Percentiles rank a stretch among this genome's conserved stretches.
Evolutionary conservation across 495 filamentous ascomycete species (phyloP).

Genomic region (Aspergillus incahuasiensis): DNA sequence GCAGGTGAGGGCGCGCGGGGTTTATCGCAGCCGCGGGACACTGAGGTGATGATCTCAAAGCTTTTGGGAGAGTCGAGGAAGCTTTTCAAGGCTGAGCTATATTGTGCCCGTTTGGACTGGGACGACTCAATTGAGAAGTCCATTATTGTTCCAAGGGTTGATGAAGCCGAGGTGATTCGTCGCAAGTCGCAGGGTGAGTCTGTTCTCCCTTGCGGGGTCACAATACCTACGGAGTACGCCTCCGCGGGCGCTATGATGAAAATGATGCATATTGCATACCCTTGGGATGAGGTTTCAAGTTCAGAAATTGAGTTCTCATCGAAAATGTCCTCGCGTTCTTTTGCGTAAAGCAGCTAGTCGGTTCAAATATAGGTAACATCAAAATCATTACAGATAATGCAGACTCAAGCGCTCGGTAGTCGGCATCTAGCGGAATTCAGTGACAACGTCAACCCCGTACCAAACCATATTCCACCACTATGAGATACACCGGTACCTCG

Average conservation of each 20-base stretch:
- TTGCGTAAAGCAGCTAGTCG: no score
- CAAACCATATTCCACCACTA: no score
- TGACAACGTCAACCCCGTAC: no score
- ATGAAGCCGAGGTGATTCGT: neutral
- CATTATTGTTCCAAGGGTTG: no score
- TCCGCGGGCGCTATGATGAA: neutral
- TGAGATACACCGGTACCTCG: neutral
- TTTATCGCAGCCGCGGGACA: conserved; percentile 25
- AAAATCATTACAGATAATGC: neutral
- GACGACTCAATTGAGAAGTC: conserved; percentile 44
- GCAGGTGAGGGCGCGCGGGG: conserved; percentile 19
- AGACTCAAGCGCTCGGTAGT: no score
- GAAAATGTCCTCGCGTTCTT: no score
- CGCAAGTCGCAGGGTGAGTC: neutral
- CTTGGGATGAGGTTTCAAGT: neutral
- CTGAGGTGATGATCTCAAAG: conserved; percentile 57
- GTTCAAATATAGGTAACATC: neutral
- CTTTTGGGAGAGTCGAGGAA: conserved; percentile 53
- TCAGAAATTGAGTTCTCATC: neutral
- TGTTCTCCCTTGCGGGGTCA: neutral
- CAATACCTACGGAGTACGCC: neutral
- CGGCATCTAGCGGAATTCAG: no score
- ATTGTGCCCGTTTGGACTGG: conserved; percentile 28
- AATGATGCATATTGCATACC: neutral
- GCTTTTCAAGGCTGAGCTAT: conserved; percentile 46